A percentile compares a stretch with the other conserved stretches of the same genome.
These are phyloP conservation scores for Solioccasus polychromus DNA, from an alignment of 768 basidiomycete species.

Conservation along the genomic window DNA sequence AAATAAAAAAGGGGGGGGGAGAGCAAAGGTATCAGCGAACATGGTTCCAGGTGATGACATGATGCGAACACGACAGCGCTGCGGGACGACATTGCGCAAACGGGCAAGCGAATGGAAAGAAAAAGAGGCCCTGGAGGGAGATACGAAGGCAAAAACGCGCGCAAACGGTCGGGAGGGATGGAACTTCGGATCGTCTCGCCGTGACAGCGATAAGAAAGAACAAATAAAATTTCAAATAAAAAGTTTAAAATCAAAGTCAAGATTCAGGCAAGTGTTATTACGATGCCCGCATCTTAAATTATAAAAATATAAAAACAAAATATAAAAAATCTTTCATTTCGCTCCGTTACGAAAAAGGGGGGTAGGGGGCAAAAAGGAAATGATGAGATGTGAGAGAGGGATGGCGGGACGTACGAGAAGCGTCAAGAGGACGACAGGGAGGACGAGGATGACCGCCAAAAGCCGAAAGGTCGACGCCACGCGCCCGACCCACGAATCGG, in stretches of 20 bases:
- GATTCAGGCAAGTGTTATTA: not conserved
- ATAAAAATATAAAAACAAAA: not conserved
- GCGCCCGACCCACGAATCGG: slow-evolving; percentile 64
- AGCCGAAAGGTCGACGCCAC: slow-evolving; percentile 63
- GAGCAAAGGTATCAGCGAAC: not conserved
- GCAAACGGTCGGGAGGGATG: not conserved
- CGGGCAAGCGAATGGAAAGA: not conserved
- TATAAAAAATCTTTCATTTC: slow-evolving; percentile 4
- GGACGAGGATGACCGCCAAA: slow-evolving; percentile 50
- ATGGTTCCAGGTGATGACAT: slow-evolving; percentile 1
- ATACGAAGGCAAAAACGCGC: slow-evolving; percentile 7
- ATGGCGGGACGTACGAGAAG: slow-evolving; percentile 51
- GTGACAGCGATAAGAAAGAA: slow-evolving; percentile 3
- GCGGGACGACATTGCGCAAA: too few species aligned
- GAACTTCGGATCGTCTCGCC: slow-evolving; percentile 13
- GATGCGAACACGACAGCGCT: not conserved
- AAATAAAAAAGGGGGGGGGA: not conserved
- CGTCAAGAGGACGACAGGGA: slow-evolving; percentile 57
- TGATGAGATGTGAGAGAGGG: slow-evolving; percentile 4
- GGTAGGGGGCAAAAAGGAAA: not conserved
- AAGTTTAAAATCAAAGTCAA: not conserved
- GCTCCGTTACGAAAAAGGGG: slow-evolving; percentile 8
- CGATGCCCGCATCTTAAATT: not conserved
- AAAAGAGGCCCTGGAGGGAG: slow-evolving; percentile 8
- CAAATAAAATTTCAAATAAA: not conserved